A percentile compares a stretch with the other conserved stretches of the same genome.
Conservation (phyloP, 192 early-diverging fungal species). For the Entophlyctis helioformis region DNA sequence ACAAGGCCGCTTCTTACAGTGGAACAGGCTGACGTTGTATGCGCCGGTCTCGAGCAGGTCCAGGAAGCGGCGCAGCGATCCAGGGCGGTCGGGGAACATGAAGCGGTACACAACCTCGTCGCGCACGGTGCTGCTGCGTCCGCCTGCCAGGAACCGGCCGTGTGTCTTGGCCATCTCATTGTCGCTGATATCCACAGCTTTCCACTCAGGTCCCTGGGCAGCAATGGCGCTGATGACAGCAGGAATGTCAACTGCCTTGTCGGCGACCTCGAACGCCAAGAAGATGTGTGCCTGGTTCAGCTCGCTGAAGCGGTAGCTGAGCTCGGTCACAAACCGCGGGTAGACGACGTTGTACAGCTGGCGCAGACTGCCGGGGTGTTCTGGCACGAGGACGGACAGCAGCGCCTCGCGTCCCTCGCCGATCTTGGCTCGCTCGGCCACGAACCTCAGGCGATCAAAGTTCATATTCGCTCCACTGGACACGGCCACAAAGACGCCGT, state of each 20-base stretch:
- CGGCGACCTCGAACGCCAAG: conserved; percentile 24
- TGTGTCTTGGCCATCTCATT: conserved; percentile 39
- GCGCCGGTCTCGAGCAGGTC: conserved; percentile 4
- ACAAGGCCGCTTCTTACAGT: conserved; percentile 1
- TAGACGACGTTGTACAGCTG: conserved; percentile 28
- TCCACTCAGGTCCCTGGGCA: conserved; percentile 16
- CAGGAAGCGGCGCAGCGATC: conserved; percentile 23
- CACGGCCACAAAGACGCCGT: conserved; percentile 34
- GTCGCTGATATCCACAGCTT: conserved; percentile 22
- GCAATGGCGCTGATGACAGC: conserved; percentile 6
- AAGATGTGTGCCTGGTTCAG: conserved; percentile 19
- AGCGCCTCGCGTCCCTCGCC: conserved; percentile 32
- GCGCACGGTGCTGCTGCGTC: conserved; percentile 8
- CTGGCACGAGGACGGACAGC: conserved; percentile 26
- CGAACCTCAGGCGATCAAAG: conserved; percentile 39
- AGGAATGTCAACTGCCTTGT: background rate
- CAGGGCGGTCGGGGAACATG: conserved; percentile 33
- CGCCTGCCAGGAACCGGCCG: conserved; percentile 21
- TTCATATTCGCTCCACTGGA: conserved; percentile 40
- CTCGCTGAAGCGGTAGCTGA: conserved; percentile 31
- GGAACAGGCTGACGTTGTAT: background rate
- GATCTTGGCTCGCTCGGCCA: conserved; percentile 31
- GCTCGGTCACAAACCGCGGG: conserved; percentile 29
- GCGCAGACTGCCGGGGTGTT: conserved; percentile 22
- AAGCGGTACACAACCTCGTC: conserved; percentile 27